Base-by-base conservation (phyloP, 2,329 filamentous ascomycete genomes). In the Botryotinia calthae region DNA sequence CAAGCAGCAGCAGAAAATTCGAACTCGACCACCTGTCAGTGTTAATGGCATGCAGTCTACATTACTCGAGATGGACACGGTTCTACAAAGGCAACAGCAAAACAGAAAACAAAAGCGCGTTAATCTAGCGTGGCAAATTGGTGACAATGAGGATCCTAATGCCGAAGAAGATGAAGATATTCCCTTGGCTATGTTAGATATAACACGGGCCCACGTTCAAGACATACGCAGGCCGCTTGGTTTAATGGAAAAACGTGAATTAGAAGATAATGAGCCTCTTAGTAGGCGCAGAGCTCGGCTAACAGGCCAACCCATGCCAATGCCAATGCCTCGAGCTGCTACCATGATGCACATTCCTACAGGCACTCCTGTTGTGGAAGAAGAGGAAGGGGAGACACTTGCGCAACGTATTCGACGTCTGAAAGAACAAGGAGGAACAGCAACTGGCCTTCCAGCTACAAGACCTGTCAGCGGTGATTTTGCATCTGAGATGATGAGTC, bases 261-360 rank as follows among this genome's bases (percentile, higher is more conserved):
- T 96, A 76, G 96, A 99, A 81, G 96, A 99, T 79, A 96, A 94
- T 72, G 96, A 98, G 81, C 95, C 96, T 0, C 78, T 82, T 4
- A 80, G 78, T 66, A 73, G 75, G 37, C 77, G 80, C 68, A 74
- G 79, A 74, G 78, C 80, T 46, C 73, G 80, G 62, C 70, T 81
- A 6, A 76, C 76, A 46, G 79, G 79, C 22, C 74, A 76, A 61
- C 76, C 75, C 58, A 68, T 51, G n/a, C 61, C 48, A 25, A 63
- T 66, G 64, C 74, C 73, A 25, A 63, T 66, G 64, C 74, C 73
- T 66, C 78, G 79, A 62, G 76, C 79, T 56, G 71, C 76, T 40
- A 79, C 78, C 18, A 80, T 79, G 76, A 78, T 77, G 68, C 76
- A 78, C 70, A 42, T 78, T 16, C 63, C 74, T 28, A 66, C 62